phyloP scores from a whole-genome alignment of 495 filamentous ascomycete genomes.

The Penicillium waksmanii region DNA sequence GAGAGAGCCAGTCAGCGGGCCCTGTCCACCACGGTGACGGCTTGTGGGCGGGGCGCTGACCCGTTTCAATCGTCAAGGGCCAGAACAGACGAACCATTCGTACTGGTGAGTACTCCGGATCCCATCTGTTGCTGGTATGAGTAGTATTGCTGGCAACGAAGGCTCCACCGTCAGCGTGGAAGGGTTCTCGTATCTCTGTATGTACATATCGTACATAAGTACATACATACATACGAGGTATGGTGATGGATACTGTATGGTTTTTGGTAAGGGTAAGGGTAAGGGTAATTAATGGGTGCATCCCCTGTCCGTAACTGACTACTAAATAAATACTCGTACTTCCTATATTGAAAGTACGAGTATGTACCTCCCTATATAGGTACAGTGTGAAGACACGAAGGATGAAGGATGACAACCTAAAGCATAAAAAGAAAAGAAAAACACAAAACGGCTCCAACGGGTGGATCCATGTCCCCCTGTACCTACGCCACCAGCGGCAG shows the following conservation, averaged over 20 bases:
- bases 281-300: background rate
- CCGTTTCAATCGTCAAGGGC: slow-evolving; percentile 18
- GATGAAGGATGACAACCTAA: background rate
- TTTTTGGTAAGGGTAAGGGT: background rate
- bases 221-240: background rate
- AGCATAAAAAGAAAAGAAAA: background rate
- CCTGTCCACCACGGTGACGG: slow-evolving; percentile 11
- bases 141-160: background rate
- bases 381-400: background rate
- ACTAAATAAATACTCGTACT: background rate
- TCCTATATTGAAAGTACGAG: background rate
- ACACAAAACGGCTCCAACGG: slow-evolving; percentile 17
- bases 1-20: slow-evolving; percentile 17
- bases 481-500: background rate
- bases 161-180: slow-evolving; percentile 2
- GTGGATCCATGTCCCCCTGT: slow-evolving; percentile 15
- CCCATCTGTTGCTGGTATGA: background rate
- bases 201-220: background rate
- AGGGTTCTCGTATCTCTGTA: background rate
- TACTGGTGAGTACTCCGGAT: background rate
- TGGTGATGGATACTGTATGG: background rate
- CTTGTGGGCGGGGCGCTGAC: slow-evolving; percentile 15
- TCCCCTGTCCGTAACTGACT: too few relatives aligned
- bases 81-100: slow-evolving; percentile 22
- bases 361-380: background rate